These are phyloP conservation scores for Xylaria multiplex DNA, from an alignment of 2,329 filamentous ascomycete genomes.

Conservation along the genomic window DNA sequence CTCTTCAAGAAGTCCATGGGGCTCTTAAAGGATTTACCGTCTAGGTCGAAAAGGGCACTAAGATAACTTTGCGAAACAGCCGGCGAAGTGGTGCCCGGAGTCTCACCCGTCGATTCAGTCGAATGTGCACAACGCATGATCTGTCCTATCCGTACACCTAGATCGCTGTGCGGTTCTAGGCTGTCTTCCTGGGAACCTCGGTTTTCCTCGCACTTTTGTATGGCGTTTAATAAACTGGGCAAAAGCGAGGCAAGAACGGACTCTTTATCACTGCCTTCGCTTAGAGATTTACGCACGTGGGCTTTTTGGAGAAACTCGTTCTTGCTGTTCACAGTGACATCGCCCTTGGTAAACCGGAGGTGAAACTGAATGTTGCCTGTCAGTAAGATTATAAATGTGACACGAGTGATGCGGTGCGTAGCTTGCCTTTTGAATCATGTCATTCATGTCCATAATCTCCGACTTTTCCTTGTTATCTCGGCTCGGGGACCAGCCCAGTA, in stretches of 20 bases:
- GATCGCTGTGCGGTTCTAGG: constrained; percentile 1
- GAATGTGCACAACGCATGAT: constrained; percentile 12
- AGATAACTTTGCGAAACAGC: constrained; percentile 37
- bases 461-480: constrained; percentile 54
- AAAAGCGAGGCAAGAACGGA: constrained; percentile 26
- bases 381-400: constrained; percentile 15
- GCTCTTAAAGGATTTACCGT: constrained; percentile 33
- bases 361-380: constrained; percentile 66
- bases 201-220: constrained; percentile 33
- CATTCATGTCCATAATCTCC: constrained; percentile 76
- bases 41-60: constrained; percentile 36
- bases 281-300: constrained; percentile 38
- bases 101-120: neutral
- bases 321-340: constrained; percentile 86
- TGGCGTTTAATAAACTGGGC: constrained; percentile 25
- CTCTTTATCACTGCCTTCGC: constrained; percentile 15
- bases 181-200: constrained; percentile 8
- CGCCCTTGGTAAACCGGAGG: constrained; percentile 89
- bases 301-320: constrained; percentile 76
- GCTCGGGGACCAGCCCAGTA: constrained; percentile 81
- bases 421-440: constrained; percentile 75
- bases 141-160: constrained; percentile 34
- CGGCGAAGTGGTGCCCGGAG: neutral
- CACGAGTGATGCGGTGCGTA: neutral
- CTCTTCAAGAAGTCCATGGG: constrained; percentile 36